A percentile compares a stretch with the other conserved stretches of the same genome.
Evolutionary conservation across 2,329 filamentous ascomycete species (phyloP).

Genomic region (Ophiostoma fasciatum): DNA sequence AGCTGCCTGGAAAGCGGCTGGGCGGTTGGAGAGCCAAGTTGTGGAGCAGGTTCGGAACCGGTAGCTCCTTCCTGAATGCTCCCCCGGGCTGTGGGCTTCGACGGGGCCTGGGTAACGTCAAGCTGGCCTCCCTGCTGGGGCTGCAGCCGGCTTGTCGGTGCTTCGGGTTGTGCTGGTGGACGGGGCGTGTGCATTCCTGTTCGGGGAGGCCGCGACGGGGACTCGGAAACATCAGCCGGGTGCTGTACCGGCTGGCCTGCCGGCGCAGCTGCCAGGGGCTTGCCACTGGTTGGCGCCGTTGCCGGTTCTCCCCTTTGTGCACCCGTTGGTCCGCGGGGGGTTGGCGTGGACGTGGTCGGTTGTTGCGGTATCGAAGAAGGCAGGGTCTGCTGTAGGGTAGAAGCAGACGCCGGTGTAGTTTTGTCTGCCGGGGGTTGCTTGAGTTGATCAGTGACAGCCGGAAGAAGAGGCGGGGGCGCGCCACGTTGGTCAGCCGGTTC

Average conservation of each 20-base stretch:
- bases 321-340: not conserved
- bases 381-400: no score
- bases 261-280: not conserved
- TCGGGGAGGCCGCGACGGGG: conserved; percentile 2
- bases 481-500: not conserved
- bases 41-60: not conserved
- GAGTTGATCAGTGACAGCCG: no score
- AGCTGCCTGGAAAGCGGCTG: not conserved
- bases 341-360: no score
- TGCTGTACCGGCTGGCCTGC: not conserved
- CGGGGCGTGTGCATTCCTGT: not conserved
- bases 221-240: no score
- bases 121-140: not conserved
- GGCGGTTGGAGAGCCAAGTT: not conserved
- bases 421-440: no score
- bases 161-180: not conserved
- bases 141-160: not conserved
- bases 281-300: not conserved
- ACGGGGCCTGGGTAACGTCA: not conserved
- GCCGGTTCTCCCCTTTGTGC: not conserved
- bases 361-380: no score
- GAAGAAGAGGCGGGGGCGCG: not conserved
- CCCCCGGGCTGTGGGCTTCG: not conserved
- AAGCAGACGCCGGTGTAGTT: no score
- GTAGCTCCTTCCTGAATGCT: no score